Base-by-base conservation (phyloP, 1,139 yeast species). In the Scheffersomyces lignicola region DNA sequence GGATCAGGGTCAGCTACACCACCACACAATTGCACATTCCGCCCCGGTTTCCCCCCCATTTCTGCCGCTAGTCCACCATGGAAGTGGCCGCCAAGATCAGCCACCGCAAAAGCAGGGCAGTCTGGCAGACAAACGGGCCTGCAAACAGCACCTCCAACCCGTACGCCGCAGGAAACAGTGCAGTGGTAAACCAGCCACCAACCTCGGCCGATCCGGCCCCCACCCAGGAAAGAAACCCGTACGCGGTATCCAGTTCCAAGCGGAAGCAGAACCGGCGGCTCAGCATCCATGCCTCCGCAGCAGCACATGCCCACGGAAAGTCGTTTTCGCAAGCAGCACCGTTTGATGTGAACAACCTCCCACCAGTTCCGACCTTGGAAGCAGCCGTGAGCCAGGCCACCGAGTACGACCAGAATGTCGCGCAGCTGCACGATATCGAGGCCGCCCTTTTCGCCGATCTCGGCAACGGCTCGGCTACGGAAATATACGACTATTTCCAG, bases 401-500 rank as follows among this genome's bases (percentile, higher is more conserved):
- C 7, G 28, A 24, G 10, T n/a, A 6, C 5, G 20, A 32, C 16
- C 36, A 42, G n/a, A 38, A 41, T n/a, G 35, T 37, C 7, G 44
- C 31, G 26, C 48, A 39, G 14, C 44, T 50, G 17, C 39, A 38
- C 33, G 47, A 51, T 33, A 40, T 45, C 25, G 52, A 45, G 30
- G 47, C 60, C 4, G 80, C 73, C 49, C 78, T 85, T 11, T 65
- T 72, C 11, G 62, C 67, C 7, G 76, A 78, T 39, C 56, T 84
- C 39, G 65, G 78, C 11, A 77, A 78, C 37, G 89, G 90, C 1
- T 76, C 83, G 3, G 90, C 92, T 2, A 66, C 78, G 1, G 88
- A 83, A 43, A 81, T 88, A 29, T 88, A 85, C 45, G 79, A 76
- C 39, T 86, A 83, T 56, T 80, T 81, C 37, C 76, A 80, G 24